Evolutionary conservation across 208 protist genomes (phyloP).

Genomic region (Herpetomonas samuelpessoai): DNA sequence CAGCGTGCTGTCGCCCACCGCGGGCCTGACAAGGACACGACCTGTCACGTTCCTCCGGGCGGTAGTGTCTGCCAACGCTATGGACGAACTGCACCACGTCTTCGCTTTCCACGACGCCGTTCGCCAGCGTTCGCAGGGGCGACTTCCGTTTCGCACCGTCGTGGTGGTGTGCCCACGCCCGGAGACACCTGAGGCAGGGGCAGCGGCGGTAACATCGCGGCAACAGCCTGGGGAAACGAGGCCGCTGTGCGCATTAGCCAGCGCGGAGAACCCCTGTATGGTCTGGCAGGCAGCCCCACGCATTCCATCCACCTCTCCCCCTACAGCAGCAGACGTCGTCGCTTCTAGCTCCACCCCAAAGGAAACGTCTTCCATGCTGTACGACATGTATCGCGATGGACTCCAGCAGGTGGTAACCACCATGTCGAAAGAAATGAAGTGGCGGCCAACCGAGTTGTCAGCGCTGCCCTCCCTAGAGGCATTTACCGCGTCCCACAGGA

Average conservation of each 20-base stretch:
- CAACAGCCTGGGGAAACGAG: no score
- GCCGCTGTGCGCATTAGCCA: constrained; percentile 37
- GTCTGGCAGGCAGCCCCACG: no score
- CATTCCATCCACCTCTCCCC: no score
- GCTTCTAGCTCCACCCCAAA: no score
- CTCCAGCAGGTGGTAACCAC: constrained; percentile 56
- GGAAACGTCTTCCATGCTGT: constrained; percentile 26
- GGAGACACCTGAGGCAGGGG: no score
- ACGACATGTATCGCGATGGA: constrained; percentile 72
- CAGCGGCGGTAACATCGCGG: no score
- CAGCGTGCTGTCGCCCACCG: constrained; percentile 20
- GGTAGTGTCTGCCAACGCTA: constrained; percentile 57
- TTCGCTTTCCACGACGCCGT: constrained; percentile 52
- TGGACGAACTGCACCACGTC: constrained; percentile 59
- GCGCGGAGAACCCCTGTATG: constrained; percentile 29
- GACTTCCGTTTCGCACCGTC: constrained; percentile 63
- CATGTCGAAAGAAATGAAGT: constrained; percentile 65
- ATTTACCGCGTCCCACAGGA: constrained; percentile 5
- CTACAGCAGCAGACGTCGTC: no score
- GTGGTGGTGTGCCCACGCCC: constrained; percentile 54
- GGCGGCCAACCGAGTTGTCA: constrained; percentile 30
- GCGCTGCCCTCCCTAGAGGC: constrained; percentile 21
- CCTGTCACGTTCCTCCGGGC: constrained; percentile 76
- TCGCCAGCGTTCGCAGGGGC: constrained; percentile 28
- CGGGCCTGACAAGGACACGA: constrained; percentile 1